Percentiles rank a stretch among this genome's conserved stretches.
Evolutionary conservation across 257 asterid species (phyloP).

Genomic region (Primulina tabacum): DNA sequence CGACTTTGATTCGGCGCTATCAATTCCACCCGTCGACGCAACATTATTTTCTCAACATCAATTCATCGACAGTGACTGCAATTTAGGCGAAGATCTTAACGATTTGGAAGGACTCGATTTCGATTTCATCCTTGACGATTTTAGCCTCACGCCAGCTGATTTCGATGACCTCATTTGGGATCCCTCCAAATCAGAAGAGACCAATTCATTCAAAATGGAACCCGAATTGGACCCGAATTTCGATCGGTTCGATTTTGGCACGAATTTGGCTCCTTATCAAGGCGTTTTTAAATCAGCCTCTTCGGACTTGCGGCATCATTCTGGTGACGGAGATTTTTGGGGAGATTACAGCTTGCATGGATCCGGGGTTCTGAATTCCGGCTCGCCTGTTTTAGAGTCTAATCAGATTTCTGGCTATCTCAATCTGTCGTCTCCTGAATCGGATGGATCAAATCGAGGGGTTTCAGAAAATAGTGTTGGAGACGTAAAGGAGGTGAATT

Average conservation of each 20-base stretch:
- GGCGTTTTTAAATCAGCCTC: conserved; percentile 51
- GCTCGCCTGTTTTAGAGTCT: conserved; percentile 41
- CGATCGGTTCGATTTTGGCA: conserved; percentile 21
- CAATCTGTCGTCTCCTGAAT: conserved; percentile 74
- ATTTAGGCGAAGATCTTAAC: conserved; percentile 18
- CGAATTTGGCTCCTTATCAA: conserved; percentile 29
- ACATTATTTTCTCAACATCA: conserved; percentile 38
- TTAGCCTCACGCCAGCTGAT: conserved; percentile 37
- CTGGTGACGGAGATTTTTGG: conserved; percentile 28
- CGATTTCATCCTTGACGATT: conserved; percentile 68
- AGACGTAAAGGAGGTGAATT: conserved; percentile 50
- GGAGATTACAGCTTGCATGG: conserved; percentile 46
- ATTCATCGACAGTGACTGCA: conserved; percentile 17
- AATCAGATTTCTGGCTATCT: conserved; percentile 53
- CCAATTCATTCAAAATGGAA: conserved; percentile 24
- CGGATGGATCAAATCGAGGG: conserved; percentile 60
- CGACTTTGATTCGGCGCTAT: conserved; percentile 36
- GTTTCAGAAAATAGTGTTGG: conserved; percentile 29
- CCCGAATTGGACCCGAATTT: conserved; percentile 30
- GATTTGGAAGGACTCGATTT: conserved; percentile 55
- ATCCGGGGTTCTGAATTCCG: conserved; percentile 45
- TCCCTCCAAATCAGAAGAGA: conserved; percentile 10
- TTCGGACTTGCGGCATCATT: conserved; percentile 41
- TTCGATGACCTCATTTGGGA: conserved; percentile 26
- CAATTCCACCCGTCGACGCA: conserved; percentile 45